Evolutionary conservation across 495 filamentous ascomycete species (phyloP).

Genomic region (Elaphomyces granulatus): DNA sequence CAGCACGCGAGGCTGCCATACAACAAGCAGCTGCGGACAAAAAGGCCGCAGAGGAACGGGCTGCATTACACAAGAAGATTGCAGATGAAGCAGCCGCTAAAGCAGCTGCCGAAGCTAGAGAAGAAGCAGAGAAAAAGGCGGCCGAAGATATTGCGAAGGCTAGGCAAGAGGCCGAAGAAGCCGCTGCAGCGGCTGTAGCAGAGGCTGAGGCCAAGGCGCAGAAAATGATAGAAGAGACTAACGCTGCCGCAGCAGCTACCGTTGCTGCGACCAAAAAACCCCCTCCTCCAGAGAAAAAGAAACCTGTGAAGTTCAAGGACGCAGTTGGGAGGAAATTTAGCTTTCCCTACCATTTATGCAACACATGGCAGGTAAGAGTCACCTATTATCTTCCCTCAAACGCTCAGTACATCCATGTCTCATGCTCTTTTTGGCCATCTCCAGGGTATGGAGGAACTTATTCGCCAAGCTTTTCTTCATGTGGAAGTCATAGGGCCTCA

Average conservation of each 20-base stretch:
- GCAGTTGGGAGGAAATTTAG: slow-evolving; percentile 75
- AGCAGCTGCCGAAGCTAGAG: slow-evolving; percentile 24
- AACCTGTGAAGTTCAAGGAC: slow-evolving; percentile 72
- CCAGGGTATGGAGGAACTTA: slow-evolving; percentile 74
- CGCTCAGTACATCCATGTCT: background rate
- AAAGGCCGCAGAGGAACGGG: slow-evolving; percentile 32
- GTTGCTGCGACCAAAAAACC: slow-evolving; percentile 13
- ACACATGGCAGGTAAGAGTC: slow-evolving; percentile 59
- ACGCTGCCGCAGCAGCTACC: slow-evolving; percentile 21
- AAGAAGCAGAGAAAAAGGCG: slow-evolving; percentile 33
- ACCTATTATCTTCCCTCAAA: background rate
- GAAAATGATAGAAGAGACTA: slow-evolving; percentile 17
- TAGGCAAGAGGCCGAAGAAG: slow-evolving; percentile 9
- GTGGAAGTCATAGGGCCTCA: slow-evolving; percentile 71
- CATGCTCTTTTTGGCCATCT: slow-evolving; percentile 5
- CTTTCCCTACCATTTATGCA: slow-evolving; percentile 69
- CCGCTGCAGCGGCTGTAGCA: slow-evolving; percentile 9
- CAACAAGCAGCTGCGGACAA: slow-evolving; percentile 38
- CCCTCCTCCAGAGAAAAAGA: slow-evolving; percentile 36
- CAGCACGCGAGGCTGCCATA: slow-evolving; percentile 28
- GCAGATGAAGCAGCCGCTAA: slow-evolving; percentile 25
- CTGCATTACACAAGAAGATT: slow-evolving; percentile 30
- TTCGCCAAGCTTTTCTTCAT: slow-evolving; percentile 76
- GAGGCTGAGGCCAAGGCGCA: slow-evolving; percentile 13
- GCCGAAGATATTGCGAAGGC: slow-evolving; percentile 15